Evolutionary conservation across 2,329 filamentous ascomycete species (phyloP).

Genomic region (Spiromastix sp.): DNA sequence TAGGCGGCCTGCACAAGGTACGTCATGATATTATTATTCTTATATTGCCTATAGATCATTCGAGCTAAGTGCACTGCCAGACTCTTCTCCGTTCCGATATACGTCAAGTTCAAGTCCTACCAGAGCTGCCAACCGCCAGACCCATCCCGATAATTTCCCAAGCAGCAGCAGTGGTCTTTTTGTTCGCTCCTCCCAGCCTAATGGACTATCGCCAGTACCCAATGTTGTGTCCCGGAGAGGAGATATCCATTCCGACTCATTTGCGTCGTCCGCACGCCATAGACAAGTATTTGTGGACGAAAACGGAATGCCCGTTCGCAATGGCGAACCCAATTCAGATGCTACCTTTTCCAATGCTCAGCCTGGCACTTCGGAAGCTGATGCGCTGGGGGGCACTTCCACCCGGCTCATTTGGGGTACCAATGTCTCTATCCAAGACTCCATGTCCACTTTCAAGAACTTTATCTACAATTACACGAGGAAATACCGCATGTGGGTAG

Average conservation of each 20-base stretch:
- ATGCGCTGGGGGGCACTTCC: slow-evolving; percentile 70
- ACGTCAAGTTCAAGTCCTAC: slow-evolving; percentile 80
- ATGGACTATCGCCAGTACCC: slow-evolving; percentile 40
- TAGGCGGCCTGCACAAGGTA: slow-evolving; percentile 29
- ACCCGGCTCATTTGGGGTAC: slow-evolving; percentile 92
- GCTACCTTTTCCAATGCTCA: slow-evolving; percentile 59
- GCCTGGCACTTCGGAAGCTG: slow-evolving; percentile 84
- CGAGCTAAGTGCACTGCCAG: slow-evolving; percentile 34
- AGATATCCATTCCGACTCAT: slow-evolving; percentile 75
- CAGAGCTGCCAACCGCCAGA: slow-evolving; percentile 43
- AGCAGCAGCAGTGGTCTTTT: slow-evolving; percentile 85
- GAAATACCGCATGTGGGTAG: slow-evolving; percentile 87
- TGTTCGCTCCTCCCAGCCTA: slow-evolving; percentile 53
- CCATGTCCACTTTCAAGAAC: slow-evolving; percentile 77
- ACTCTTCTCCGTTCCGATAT: slow-evolving; percentile 87
- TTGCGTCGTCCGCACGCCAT: slow-evolving; percentile 42
- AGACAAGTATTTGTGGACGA: slow-evolving; percentile 55
- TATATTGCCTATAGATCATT: neutral
- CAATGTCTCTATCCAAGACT: slow-evolving; percentile 87
- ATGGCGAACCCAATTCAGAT: slow-evolving; percentile 43
- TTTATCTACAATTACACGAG: slow-evolving; percentile 85
- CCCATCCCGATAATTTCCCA: slow-evolving; percentile 58
- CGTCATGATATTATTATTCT: slow-evolving; percentile 1
- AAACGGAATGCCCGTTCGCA: slow-evolving; percentile 48
- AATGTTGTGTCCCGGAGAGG: slow-evolving; percentile 58